These are phyloP conservation scores for Sporothrix protearum DNA, from an alignment of 2,329 filamentous ascomycete genomes.

Conservation along the genomic window DNA sequence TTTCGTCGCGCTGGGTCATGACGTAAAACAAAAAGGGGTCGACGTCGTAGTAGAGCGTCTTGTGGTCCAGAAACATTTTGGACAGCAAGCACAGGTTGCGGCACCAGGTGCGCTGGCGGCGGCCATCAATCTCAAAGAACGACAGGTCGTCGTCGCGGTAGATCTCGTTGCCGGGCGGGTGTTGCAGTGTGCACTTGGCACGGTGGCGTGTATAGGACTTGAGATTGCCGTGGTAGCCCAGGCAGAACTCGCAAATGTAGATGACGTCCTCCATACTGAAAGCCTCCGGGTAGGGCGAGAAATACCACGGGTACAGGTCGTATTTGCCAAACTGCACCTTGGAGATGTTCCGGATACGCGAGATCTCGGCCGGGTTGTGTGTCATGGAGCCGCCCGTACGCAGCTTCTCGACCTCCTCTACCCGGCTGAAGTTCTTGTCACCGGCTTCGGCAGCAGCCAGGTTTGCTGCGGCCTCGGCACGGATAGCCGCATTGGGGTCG, in stretches of 20 bases:
- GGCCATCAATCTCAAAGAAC: conserved; percentile 95
- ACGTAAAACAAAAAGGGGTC: conserved; percentile 98
- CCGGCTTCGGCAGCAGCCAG: conserved; percentile 56
- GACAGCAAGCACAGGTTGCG: conserved; percentile 90
- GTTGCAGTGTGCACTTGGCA: conserved; percentile 81
- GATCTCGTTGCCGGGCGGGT: conserved; percentile 96
- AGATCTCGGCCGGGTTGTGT: conserved; percentile 95
- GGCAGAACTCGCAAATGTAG: conserved; percentile 95
- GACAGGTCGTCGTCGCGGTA: conserved; percentile 92
- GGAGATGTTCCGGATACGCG: conserved; percentile 89
- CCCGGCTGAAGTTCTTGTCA: conserved; percentile 62
- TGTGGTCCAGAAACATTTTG: conserved; percentile 96
- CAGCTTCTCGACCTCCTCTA: conserved; percentile 94
- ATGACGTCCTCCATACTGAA: conserved; percentile 88
- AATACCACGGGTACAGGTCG: conserved; percentile 97
- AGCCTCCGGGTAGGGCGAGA: conserved; percentile 88
- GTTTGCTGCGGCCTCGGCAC: conserved; percentile 40
- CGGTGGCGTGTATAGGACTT: conserved; percentile 83
- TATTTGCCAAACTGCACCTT: conserved; percentile 90
- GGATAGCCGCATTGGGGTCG: conserved; percentile 33
- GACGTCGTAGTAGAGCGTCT: conserved; percentile 99
- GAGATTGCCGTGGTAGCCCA: conserved; percentile 81
- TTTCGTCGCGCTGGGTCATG: conserved; percentile 85
- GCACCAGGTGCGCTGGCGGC: conserved; percentile 92
- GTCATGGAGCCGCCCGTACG: conserved; percentile 97